A percentile compares a stretch with the other conserved stretches of the same genome.
These are phyloP conservation scores for Yarrowia keelungensis DNA, from an alignment of 805 yeast species.

Conservation along the genomic window DNA sequence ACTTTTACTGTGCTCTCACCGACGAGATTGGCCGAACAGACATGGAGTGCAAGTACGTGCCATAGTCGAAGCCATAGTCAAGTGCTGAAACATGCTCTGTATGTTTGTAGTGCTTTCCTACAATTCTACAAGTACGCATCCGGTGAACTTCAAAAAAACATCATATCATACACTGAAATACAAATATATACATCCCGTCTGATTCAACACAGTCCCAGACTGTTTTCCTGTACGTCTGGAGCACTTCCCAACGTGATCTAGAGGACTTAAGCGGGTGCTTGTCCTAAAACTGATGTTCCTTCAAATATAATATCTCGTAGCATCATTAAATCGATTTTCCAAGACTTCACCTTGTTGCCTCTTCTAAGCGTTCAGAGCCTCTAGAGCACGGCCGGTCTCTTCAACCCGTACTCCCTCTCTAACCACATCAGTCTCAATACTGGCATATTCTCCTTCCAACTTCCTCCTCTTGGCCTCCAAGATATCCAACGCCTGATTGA, in stretches of 20 bases:
- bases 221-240: too few relatives aligned
- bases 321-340: too few relatives aligned
- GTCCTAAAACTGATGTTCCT: too few relatives aligned
- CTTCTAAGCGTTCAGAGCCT: neutral
- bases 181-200: constrained; percentile 3
- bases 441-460: constrained; percentile 28
- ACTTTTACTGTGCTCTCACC: constrained; percentile 38
- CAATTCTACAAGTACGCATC: too few relatives aligned
- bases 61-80: constrained; percentile 5
- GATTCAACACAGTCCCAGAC: too few relatives aligned
- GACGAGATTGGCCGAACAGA: constrained; percentile 38
- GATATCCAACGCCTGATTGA: constrained; percentile 23
- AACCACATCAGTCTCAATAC: constrained; percentile 8
- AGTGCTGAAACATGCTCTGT: too few relatives aligned
- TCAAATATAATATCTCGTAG: too few relatives aligned
- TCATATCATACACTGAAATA: constrained; percentile 9
- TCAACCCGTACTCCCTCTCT: constrained; percentile 25
- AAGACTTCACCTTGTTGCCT: too few relatives aligned
- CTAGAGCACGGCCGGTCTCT: constrained; percentile 15
- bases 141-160: neutral
- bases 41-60: constrained; percentile 39
- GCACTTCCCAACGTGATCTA: too few relatives aligned
- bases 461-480: constrained; percentile 10
- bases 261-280: too few relatives aligned
- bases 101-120: too few relatives aligned